Percentiles rank a stretch among this genome's conserved stretches.
phyloP scores from a whole-genome alignment of 2,329 filamentous ascomycete species.

The Chalaropsis thielavioides region DNA sequence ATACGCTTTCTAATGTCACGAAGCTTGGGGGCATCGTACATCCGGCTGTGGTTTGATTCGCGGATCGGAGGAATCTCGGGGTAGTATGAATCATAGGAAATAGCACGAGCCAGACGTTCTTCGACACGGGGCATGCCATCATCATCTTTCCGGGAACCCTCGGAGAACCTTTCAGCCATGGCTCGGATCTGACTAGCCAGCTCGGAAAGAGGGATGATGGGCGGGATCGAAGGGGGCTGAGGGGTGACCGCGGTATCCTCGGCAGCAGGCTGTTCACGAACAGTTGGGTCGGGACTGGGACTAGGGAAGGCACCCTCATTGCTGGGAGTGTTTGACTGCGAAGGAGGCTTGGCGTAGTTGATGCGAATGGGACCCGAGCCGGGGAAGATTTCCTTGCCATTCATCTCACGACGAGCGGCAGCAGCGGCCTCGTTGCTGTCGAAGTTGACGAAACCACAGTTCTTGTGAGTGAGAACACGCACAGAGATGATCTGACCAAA shows the following conservation, averaged over 20 bases:
- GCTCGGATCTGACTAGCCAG: slow-evolving; percentile 69
- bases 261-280: slow-evolving; percentile 29
- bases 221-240: slow-evolving; percentile 30
- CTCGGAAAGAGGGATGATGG: slow-evolving; percentile 56
- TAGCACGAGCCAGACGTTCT: slow-evolving; percentile 56
- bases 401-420: slow-evolving; percentile 72
- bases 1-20: slow-evolving; percentile 95
- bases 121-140: slow-evolving; percentile 45
- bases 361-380: slow-evolving; percentile 89
- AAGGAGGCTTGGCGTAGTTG: slow-evolving; percentile 93
- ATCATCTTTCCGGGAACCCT: slow-evolving; percentile 67
- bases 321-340: slow-evolving; percentile 75
- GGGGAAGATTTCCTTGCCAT: slow-evolving; percentile 96
- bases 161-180: slow-evolving; percentile 66
- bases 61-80: slow-evolving; percentile 79
- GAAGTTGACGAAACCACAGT: slow-evolving; percentile 97
- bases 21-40: slow-evolving; percentile 87
- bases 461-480: slow-evolving; percentile 92
- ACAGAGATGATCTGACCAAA: slow-evolving; percentile 85
- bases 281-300: slow-evolving; percentile 76
- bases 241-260: slow-evolving; percentile 5
- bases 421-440: slow-evolving; percentile 83
- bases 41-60: slow-evolving; percentile 74
- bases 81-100: slow-evolving; percentile 56
- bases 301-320: slow-evolving; percentile 79